Base-by-base conservation (phyloP, 1,284 basidiomycete genomes). In the Boletus calvinii region DNA sequence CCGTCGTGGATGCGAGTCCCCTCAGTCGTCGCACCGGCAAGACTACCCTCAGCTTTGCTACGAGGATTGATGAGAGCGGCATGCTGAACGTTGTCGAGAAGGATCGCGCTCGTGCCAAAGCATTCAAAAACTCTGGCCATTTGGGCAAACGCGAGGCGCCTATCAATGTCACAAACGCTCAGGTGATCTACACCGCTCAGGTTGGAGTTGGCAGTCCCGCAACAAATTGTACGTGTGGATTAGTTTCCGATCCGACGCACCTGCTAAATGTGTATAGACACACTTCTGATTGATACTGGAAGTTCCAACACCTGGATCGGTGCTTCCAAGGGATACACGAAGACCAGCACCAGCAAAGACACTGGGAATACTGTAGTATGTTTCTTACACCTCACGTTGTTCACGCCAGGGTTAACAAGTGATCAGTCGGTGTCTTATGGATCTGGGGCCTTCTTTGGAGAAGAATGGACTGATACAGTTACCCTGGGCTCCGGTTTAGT, bases 391-490 rank as follows among this genome's bases (percentile, higher is more conserved):
- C 5, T 18, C 26, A 6, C 20, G 8, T 11, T 7, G 6, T 32
- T 29, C 20, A 11, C 13, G 2, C 32, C n/a, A 11, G 20, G 18
- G 18, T 53, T 7, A 40, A 37, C 12, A 17, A 12, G 13, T 26
- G 26, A 24, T 34, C 15, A 18, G 62, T 22, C 71, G 30, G 76
- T 80, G 29, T 65, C 62, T 40, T 84, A 84, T 54, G 80, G 81
- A 31, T 76, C 73, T 17, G 83, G 81, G 5, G 62, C 54, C 4
- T 80, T 82, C 66, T 70, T 65, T 30, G 81, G 83, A 39, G 73
- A 69, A 35, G 77, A 82, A 63, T 82, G 73, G 59, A 73, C 59
- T 35, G 81, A 84, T 60, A 69, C 66, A 29, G 76, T 85, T 22
- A 70, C 74, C 7, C 68, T 85, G 30, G 59, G 64, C 4, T 46